Evolutionary conservation across 2,329 filamentous ascomycete species (phyloP), one percentile per base, ranked within the genome.

Genomic region (Pestalotiopsis fici): DNA sequence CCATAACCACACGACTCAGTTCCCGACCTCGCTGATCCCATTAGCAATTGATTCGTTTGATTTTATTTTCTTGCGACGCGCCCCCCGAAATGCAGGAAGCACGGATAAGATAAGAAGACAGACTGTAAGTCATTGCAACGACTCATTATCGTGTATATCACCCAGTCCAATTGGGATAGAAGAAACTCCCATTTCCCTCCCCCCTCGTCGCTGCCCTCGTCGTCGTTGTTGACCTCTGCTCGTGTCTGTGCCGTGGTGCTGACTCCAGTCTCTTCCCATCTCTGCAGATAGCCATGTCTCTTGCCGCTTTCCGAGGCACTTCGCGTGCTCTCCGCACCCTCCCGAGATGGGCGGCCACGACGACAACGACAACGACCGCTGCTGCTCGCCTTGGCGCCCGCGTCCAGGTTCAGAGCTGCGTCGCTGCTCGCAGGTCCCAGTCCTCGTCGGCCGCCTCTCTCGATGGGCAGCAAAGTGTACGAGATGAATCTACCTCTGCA

Each of bases 391-490:
- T 55, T 43, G 43, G 27, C 43, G 35, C 43, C 47, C 43, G 18
- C 47, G 31, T 31, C 7, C 21, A 25, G 12, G 50, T 35, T 71
- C 59, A 63, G 39, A 25, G 71, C 67, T 54, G 55, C 55, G 66
- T 69, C 56, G 64, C 69, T 27, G 73, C 77, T 69, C 78, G 74
- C 70, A 80, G 81, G 73, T 74, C 75, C 43, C 79, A 84, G 66
- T 86, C 86, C 55, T 85, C 86, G 61, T 47, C 64, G 35, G 64
- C 57, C 56, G 74, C 82, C 65, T 77, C 79, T 43, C 76, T 82
- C 66, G 88, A 91, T 66, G 82, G 85, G 70, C 88, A 91, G 77
- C 88, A 90, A 74, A 83, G 85, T 82, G 88, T 90, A 74, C 55
- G 82, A 47, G 61, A 66, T 60, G 35, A 64, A 55, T 64, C 62